Base-by-base conservation (phyloP, 1,284 basidiomycete genomes). In the Cryptococcus amylolentus region DNA sequence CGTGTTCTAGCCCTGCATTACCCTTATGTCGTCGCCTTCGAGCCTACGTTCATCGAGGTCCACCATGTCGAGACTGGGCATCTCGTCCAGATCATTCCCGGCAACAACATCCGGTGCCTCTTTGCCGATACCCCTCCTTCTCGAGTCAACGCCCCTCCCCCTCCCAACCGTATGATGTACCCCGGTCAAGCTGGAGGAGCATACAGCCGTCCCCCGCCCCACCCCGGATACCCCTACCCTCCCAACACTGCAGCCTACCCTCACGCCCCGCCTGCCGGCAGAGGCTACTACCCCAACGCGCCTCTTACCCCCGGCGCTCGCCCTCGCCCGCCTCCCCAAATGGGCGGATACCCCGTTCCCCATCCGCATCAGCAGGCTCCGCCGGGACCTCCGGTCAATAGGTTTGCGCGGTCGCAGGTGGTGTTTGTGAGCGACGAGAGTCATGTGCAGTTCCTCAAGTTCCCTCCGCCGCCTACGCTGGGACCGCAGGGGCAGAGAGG, bases 1-100 rank as follows among this genome's bases (percentile, higher is more conserved):
- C 10, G 27, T 48, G 31, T 35, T 46, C 16, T 26, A 96, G 95
- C 96, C 2, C 83, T 98, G 27, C 90, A 95, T 73, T 95, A 95
- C 76, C 95, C 96, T 0, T 98, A 94, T 75, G 91, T 98, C 35
- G 82, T 99, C 43, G 96, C 95, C 0, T 97, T 99, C 69, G 96
- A 98, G 72, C 88, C 93, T 10, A 88, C 87, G 2, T 98, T 99
- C 71, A 88, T 98, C 69, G 96, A 99, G 77, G 89, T 99, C 49
- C 87, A 94, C 44, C 90, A 98, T 72, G 93, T 98, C 60, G 91
- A 96, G 73, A 91, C 89, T 4, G 93, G 95, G 8, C 80, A 86
- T 37, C 83, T 98, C 73, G 88, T 92, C 27, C 96, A 98, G 80
- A 89, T 98, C 68, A 96, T 98, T 60, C 92, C 95, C 62, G 91